Conservation (phyloP, 2,329 filamentous ascomycete species). For the Neofusicoccum sp. region DNA sequence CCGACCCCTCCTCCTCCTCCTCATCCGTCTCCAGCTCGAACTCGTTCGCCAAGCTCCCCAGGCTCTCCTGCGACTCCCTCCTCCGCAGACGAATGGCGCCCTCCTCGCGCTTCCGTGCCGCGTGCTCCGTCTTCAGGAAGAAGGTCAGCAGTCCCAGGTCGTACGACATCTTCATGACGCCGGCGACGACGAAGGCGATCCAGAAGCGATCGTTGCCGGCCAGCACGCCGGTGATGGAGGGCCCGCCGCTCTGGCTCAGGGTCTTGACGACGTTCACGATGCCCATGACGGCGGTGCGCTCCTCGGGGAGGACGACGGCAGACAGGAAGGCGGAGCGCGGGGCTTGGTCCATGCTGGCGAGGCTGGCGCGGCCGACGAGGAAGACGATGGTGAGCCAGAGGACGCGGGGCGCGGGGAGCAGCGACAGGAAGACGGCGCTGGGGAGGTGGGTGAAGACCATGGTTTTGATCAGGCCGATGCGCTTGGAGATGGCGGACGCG, state of each 20-base stretch:
- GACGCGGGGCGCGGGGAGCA: slow-evolving; percentile 24
- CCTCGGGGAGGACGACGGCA: slow-evolving; percentile 32
- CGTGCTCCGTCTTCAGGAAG: slow-evolving; percentile 33
- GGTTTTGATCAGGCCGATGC: slow-evolving; percentile 53
- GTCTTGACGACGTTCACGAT: slow-evolving; percentile 40
- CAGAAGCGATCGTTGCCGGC: slow-evolving; percentile 35
- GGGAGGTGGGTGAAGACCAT: slow-evolving; percentile 41
- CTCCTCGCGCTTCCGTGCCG: background rate
- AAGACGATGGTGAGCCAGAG: slow-evolving; percentile 30
- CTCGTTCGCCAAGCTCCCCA: background rate
- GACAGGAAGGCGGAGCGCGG: slow-evolving; percentile 37
- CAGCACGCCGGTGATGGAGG: slow-evolving; percentile 35
- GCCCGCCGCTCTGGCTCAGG: slow-evolving; percentile 32
- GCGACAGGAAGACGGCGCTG: slow-evolving; percentile 33
- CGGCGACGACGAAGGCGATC: slow-evolving; percentile 40
- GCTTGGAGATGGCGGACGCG: slow-evolving; percentile 64
- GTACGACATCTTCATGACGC: slow-evolving; percentile 35
- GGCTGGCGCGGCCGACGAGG: slow-evolving; percentile 30
- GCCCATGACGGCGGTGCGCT: slow-evolving; percentile 41
- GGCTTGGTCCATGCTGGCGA: slow-evolving; percentile 40
- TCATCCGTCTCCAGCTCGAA: background rate
- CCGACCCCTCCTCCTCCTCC: background rate
- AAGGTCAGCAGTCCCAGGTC: slow-evolving; percentile 36
- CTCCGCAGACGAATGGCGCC: background rate
- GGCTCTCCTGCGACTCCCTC: background rate